Evolutionary conservation across 306 rosid genomes (phyloP).

Genomic region (Astragalus membranaceus): DNA sequence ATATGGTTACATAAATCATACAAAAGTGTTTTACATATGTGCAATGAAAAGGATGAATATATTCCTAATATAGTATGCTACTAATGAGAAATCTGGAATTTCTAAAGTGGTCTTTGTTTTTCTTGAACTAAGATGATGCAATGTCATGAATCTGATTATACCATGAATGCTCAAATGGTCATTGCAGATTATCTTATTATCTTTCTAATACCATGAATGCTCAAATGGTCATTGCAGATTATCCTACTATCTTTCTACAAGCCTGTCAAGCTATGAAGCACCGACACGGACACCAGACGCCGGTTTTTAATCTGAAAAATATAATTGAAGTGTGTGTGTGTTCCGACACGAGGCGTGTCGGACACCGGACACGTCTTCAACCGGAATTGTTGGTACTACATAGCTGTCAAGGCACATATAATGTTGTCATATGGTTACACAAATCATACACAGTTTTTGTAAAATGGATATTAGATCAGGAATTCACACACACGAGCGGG

Average conservation of each 20-base stretch:
- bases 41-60: not conserved
- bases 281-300: no score
- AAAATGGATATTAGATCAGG: not conserved
- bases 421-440: no score
- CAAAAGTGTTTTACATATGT: not conserved
- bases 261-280: no score
- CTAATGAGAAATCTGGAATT: not conserved
- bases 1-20: not conserved
- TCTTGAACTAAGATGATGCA: slow-evolving; percentile 10
- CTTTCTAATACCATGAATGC: not conserved
- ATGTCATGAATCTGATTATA: not conserved
- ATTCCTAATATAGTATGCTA: not conserved
- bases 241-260: not conserved
- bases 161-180: no score
- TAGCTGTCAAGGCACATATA: no score
- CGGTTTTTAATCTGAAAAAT: no score
- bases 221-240: not conserved
- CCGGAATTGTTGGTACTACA: no score
- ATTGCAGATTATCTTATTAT: no score
- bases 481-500: not conserved
- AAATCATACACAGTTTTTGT: no score
- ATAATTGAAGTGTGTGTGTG: no score
- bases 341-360: no score
- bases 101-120: not conserved
- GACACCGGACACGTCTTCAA: no score